Base-by-base conservation (phyloP, 495 filamentous ascomycete genomes). In the Xylaria venustula region DNA sequence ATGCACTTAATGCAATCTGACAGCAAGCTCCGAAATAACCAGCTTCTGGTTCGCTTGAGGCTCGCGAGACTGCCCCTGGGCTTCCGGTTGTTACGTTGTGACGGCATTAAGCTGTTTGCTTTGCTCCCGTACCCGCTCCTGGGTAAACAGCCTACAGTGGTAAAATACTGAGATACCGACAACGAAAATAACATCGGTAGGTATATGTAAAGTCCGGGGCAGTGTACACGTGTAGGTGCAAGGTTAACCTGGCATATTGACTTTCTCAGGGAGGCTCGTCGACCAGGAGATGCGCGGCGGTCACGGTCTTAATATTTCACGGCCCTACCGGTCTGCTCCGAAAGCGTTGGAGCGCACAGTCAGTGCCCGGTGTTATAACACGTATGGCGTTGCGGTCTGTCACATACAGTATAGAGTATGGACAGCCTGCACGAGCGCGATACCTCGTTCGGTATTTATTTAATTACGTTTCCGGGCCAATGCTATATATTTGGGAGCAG, bases 391-490 rank as follows among this genome's bases (percentile, higher is more conserved):
- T 40, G 14, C 37, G 37, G 37, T 7, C 37, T 7, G 37, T 40
- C 15, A 15, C 37, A 3, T 40, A 40, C 37, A 9, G 7, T 7
- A 40, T 15, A 7, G 37, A 8, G 37, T 34, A 11, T 34, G 5
- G 5, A 5, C 30, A 34, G 11, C 30, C 5, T 34, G 30, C 5
- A 40, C 37, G 37, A 40, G 37, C 37, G 37, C 7, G 14, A 40
- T 40, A 15, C 37, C 37, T 40, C 37, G 7, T 40, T 40, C 37
- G 9, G 25, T 14, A 5, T 19, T 36, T 25, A 25, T 52, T 17
- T 17, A 42, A 30, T 50, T 50, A 52, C 57, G 57, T 60, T 60
- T 60, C 57, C 57, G 9, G 57, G 57, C 57, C 57, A 60, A 60
- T 61, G 50, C 50, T 20, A 26, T 46, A 42, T 54, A 22, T 44